These are phyloP conservation scores for Curvularia eragrostidis DNA, from an alignment of 2,329 filamentous ascomycete species.

Conservation along the genomic window DNA sequence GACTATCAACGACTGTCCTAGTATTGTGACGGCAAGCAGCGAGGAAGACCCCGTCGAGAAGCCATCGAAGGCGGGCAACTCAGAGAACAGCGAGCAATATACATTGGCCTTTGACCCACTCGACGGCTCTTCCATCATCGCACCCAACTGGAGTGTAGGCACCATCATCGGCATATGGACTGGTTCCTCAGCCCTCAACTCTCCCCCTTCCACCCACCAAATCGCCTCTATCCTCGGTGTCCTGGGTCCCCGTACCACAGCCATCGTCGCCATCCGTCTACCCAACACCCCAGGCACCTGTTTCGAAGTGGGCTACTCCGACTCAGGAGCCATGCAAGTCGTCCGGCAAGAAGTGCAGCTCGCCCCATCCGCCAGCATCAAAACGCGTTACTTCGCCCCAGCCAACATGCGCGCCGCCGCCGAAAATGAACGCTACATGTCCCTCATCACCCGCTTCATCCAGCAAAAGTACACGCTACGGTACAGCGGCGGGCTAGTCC, in stretches of 20 bases:
- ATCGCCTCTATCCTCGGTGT: constrained; percentile 46
- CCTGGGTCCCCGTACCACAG: constrained; percentile 48
- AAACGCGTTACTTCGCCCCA: constrained; percentile 66
- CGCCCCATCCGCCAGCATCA: constrained; percentile 34
- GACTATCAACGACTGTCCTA: constrained; percentile 60
- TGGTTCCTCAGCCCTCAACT: constrained; percentile 35
- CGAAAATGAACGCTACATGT: constrained; percentile 58
- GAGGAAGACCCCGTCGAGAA: constrained; percentile 66
- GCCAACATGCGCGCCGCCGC: constrained; percentile 66
- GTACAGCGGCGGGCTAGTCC: constrained; percentile 67
- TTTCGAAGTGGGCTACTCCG: constrained; percentile 60
- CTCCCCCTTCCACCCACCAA: constrained; percentile 29
- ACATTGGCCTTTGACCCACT: constrained; percentile 69
- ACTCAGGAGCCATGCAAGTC: constrained; percentile 49
- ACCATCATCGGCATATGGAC: constrained; percentile 67
- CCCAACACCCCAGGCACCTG: constrained; percentile 52
- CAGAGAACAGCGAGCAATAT: constrained; percentile 50
- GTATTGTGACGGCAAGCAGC: constrained; percentile 65
- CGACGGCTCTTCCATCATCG: constrained; percentile 66
- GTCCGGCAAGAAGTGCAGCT: constrained; percentile 44
- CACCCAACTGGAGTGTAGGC: constrained; percentile 51
- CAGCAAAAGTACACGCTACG: constrained; percentile 64
- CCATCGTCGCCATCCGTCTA: constrained; percentile 61
- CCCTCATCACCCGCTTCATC: constrained; percentile 53
- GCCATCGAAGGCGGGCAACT: background rate